Percentiles rank a stretch among this genome's conserved stretches.
Conservation (phyloP, 2,329 filamentous ascomycete genomes). For the Penicillium verrucosum region DNA sequence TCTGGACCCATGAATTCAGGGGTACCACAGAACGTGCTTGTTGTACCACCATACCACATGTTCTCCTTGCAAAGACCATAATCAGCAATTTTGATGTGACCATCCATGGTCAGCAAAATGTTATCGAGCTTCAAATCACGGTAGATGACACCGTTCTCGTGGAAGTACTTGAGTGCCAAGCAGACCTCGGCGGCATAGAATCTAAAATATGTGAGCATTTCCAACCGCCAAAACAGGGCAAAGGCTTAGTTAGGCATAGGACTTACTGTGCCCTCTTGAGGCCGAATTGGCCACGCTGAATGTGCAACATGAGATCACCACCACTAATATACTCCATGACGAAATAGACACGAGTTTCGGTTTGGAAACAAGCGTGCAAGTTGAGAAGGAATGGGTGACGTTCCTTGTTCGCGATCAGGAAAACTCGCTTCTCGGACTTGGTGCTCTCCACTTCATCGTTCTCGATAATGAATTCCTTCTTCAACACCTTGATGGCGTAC, state of each 20-base stretch:
- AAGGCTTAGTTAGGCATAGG: neutral
- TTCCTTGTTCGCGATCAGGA: conserved; percentile 95
- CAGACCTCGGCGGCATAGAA: conserved; percentile 98
- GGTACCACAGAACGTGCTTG: conserved; percentile 98
- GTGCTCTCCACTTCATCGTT: conserved; percentile 99
- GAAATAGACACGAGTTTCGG: conserved; percentile 96
- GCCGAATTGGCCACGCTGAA: conserved; percentile 93
- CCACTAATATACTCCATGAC: conserved; percentile 99
- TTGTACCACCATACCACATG: conserved; percentile 98
- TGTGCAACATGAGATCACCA: conserved; percentile 98
- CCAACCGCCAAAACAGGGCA: neutral
- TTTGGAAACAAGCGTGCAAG: conserved; percentile 97
- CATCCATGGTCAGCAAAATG: conserved; percentile 89
- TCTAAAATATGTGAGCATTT: conserved; percentile 44
- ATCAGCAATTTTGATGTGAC: conserved; percentile 97
- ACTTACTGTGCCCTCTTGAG: conserved; percentile 91
- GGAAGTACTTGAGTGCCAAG: conserved; percentile 96
- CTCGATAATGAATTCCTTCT: conserved; percentile 99
- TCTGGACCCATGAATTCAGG: conserved; percentile 99
- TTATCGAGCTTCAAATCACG: conserved; percentile 78
- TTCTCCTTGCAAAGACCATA: conserved; percentile 99
- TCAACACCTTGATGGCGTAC: conserved; percentile 97
- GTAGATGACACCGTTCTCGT: conserved; percentile 98
- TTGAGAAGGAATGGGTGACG: conserved; percentile 93
- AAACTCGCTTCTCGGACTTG: conserved; percentile 94